A percentile compares a stretch with the other conserved stretches of the same genome.
Conservation (phyloP, 2,329 filamentous ascomycete genomes). For the Thelonectria rubi region DNA sequence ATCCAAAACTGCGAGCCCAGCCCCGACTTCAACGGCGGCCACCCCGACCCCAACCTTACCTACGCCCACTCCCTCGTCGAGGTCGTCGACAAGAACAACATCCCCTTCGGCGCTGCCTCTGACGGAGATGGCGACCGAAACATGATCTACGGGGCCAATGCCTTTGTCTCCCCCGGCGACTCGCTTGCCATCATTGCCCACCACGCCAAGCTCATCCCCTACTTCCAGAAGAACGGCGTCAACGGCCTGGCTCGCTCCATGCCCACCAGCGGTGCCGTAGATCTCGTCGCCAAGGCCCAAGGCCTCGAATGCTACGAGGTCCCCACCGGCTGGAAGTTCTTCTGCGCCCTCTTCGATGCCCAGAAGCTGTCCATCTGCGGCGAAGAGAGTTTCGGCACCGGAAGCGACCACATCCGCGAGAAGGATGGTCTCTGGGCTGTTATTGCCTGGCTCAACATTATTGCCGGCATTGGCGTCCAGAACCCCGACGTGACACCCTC, state of each 20-base stretch:
- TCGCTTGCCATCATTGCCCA: constrained; percentile 98
- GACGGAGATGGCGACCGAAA: constrained; percentile 98
- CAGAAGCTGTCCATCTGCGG: constrained; percentile 98
- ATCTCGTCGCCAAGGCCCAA: constrained; percentile 95
- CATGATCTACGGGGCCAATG: constrained; percentile 99
- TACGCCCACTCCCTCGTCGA: constrained; percentile 96
- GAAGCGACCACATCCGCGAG: constrained; percentile 98
- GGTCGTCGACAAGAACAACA: constrained; percentile 86
- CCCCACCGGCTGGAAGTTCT: constrained; percentile 99
- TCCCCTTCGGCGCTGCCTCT: constrained; percentile 95
- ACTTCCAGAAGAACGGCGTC: constrained; percentile 97
- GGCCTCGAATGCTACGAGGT: constrained; percentile 94
- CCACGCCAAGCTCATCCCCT: constrained; percentile 94
- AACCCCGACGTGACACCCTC: constrained; percentile 83
- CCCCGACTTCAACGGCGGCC: constrained; percentile 95
- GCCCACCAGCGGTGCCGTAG: constrained; percentile 95
- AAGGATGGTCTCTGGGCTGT: constrained; percentile 99
- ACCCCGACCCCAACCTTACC: constrained; percentile 97
- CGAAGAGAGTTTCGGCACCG: constrained; percentile 97
- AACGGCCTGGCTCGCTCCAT: constrained; percentile 96
- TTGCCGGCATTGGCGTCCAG: constrained; percentile 89
- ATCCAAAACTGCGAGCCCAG: constrained; percentile 93
- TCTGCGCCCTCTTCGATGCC: constrained; percentile 93
- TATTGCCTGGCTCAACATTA: constrained; percentile 98
- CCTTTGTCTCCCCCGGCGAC: constrained; percentile 96